Conservation (phyloP, 495 filamentous ascomycete species). For the Hypoxylon rickii region DNA sequence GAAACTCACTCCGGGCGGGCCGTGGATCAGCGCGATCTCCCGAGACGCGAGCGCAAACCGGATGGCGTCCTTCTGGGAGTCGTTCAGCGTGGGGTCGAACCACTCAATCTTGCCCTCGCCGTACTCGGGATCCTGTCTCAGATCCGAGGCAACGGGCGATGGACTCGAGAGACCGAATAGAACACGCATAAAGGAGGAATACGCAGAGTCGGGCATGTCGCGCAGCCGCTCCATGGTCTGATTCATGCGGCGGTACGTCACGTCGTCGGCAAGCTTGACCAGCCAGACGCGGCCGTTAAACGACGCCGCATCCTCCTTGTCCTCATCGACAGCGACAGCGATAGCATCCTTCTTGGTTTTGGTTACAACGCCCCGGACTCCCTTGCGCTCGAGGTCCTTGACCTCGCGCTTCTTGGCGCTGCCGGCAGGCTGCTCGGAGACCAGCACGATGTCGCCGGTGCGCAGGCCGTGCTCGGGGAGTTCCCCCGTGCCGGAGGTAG, state of each 20-base stretch:
- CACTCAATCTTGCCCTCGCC: conserved; percentile 62
- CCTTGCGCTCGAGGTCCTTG: conserved; percentile 63
- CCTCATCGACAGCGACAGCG: conserved; percentile 69
- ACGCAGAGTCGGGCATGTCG: conserved; percentile 70
- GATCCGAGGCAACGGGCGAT: conserved; percentile 56
- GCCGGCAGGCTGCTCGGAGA: conserved; percentile 73
- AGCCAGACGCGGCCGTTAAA: conserved; percentile 65
- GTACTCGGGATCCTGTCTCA: conserved; percentile 39
- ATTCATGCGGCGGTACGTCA: conserved; percentile 90
- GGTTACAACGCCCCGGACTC: conserved; percentile 81
- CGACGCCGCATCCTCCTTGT: conserved; percentile 63
- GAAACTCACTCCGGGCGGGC: conserved; percentile 74
- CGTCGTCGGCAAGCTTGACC: conserved; percentile 94
- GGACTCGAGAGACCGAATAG: conserved; percentile 75
- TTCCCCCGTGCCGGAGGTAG: conserved; percentile 56
- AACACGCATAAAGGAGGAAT: conserved; percentile 76
- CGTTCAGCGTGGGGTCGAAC: conserved; percentile 79
- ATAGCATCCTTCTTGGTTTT: conserved; percentile 66
- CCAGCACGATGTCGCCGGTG: conserved; percentile 83
- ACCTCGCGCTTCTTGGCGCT: conserved; percentile 75
- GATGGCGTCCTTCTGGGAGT: conserved; percentile 89
- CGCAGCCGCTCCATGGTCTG: conserved; percentile 80
- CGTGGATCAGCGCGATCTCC: conserved; percentile 93
- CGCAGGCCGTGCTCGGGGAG: conserved; percentile 83
- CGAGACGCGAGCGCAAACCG: conserved; percentile 79